Conservation (phyloP, 1,284 basidiomycete genomes). For the Trametes sp. region DNA sequence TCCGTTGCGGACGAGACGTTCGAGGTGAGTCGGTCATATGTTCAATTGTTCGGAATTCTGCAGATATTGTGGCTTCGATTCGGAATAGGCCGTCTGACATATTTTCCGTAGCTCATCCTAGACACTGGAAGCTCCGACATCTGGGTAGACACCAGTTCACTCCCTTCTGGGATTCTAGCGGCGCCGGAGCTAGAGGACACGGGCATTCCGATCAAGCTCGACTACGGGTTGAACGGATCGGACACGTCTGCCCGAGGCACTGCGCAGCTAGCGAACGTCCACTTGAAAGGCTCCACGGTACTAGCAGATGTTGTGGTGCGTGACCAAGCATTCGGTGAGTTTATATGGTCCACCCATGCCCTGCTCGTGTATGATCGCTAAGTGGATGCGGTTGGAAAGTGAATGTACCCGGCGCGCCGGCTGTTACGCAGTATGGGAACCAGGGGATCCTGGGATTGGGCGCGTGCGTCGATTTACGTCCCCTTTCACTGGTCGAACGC, state of each 20-base stretch:
- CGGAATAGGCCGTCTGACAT: too few species aligned
- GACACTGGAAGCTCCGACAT: constrained; percentile 24
- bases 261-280: constrained; percentile 15
- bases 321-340: not conserved
- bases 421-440: constrained; percentile 12
- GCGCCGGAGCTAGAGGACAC: not conserved
- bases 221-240: constrained; percentile 15
- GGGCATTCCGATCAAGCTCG: not conserved
- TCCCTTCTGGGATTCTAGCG: not conserved
- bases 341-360: not conserved
- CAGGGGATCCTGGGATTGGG: constrained; percentile 14
- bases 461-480: not conserved
- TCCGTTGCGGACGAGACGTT: constrained; percentile 6
- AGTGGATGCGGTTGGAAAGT: not conserved
- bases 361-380: not conserved
- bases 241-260: constrained; percentile 10
- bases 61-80: too few species aligned
- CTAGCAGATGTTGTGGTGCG: not conserved
- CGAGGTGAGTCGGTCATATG: not conserved
- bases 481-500: not conserved
- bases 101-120: constrained; percentile 4
- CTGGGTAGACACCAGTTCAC: constrained; percentile 18
- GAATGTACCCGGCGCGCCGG: constrained; percentile 14
- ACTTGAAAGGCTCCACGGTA: not conserved
- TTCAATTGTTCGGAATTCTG: not conserved